These are phyloP conservation scores for Cyclanthera cordifolia DNA, from an alignment of 306 rosid genomes.

Conservation along the genomic window DNA sequence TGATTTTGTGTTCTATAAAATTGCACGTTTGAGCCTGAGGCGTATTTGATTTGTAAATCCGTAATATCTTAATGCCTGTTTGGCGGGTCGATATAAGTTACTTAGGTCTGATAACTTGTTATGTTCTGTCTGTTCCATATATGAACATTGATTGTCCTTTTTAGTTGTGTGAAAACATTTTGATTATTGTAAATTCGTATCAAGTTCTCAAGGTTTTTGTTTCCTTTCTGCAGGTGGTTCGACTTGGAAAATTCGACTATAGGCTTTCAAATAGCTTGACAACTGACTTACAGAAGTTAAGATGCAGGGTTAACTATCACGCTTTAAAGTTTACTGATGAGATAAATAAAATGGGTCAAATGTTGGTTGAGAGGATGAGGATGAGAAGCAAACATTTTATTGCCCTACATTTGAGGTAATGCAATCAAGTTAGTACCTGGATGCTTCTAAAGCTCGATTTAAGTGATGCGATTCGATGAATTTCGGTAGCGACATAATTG, in stretches of 20 bases:
- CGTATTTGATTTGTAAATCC: not conserved
- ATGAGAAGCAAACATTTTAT: constrained; percentile 58
- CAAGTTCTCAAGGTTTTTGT: not conserved
- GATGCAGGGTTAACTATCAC: constrained; percentile 86
- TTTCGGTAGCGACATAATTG: not conserved
- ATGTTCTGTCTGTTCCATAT: not conserved
- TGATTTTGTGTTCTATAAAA: not conserved
- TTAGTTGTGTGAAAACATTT: not conserved
- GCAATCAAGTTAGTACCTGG: not conserved
- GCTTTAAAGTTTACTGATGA: constrained; percentile 58
- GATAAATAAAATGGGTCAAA: constrained; percentile 55
- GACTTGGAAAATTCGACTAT: constrained; percentile 76
- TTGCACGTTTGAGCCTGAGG: not conserved
- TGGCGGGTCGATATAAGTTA: not conserved
- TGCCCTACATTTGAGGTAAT: constrained; percentile 84
- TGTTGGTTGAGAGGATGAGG: constrained; percentile 60
- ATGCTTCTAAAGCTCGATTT: not conserved
- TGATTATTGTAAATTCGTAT: too few species aligned
- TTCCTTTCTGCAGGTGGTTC: constrained; percentile 49
- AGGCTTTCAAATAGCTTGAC: constrained; percentile 74
- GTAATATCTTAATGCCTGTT: not conserved
- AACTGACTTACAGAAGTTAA: constrained; percentile 53
- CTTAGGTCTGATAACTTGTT: not conserved
- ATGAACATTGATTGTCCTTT: not conserved
- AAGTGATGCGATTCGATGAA: not conserved